Base-by-base conservation (phyloP, 257 asterid species). In the Penstemon barbatus region DNA sequence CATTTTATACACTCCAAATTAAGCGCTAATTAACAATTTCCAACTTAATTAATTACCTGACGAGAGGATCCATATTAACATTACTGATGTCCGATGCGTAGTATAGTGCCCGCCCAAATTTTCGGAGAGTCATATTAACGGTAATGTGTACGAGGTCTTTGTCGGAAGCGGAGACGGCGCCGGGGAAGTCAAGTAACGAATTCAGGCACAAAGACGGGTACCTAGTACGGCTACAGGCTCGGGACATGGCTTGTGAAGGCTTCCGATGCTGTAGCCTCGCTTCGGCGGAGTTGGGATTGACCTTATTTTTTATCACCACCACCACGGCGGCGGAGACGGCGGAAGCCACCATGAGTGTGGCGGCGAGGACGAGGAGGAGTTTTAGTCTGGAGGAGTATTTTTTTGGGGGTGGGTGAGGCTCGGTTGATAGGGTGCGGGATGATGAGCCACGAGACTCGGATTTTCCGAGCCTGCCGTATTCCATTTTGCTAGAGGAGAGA, bases 131-230 rank as follows among this genome's bases (percentile, higher is more conserved):
- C 86, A 89, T 71, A 67, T 94, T 91, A 38, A 94, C 90, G 52
- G 96, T 78, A 77, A 94, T 91, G 87, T 94, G 96, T 77, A 89
- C 95, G 60, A 94, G 89, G 66, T 94, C 97, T 74, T 70, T 71
- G 71, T 79, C 96, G 62, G 96, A 76, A 54, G 99, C 97, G 60
- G 83, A 5, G 73, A 66, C 57, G 1, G 99, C 92, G 25, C 97
- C 97, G 51, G 99, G 96, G 68, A 77, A 90, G 1, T 91, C 83
- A 33, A 83, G 66, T 33, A 94, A 82, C 59, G 97, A 84, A 75
- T 79, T 75, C 38, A 89, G 74, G 49, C 99, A 94, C 61, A 94
- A 89, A 46, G 25, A 48, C 3, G 87, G 99, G 80, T 74, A 91
- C 41, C 70, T 75, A 43, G 99, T 87, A 38, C 57, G 80, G 73